Base-by-base conservation (phyloP, 805 yeast species). In the Lipomyces anomalus region DNA sequence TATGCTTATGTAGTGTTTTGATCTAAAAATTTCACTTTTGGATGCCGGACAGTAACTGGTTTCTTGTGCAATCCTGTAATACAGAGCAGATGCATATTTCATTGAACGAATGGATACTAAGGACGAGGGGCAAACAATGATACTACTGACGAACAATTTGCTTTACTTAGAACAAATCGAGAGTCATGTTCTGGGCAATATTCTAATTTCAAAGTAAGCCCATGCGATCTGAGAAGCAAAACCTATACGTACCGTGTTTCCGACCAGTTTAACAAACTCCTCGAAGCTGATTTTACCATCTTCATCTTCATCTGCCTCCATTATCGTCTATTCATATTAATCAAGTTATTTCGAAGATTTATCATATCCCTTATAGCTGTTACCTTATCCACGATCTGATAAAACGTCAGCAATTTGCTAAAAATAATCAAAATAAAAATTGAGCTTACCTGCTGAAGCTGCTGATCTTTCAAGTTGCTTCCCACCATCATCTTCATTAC, bases 401-500 rank as follows among this genome's bases (percentile, higher is more conserved):
- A n/a, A n/a, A n/a, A n/a, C n/a, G n/a, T n/a, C n/a, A n/a, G n/a
- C n/a, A n/a, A n/a, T n/a, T n/a, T n/a, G n/a, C n/a, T n/a, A n/a
- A n/a, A n/a, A 18, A 35, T 35, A 21, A 13, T 18, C 35, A 4
- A 17, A 16, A 4, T 2, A 3, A n/a, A n/a, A n/a, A n/a, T n/a
- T n/a, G n/a, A n/a, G n/a, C 47, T 97, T 43, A 92, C 78, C 65
- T 94, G 97, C 64, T 92, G 99, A 45, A 92, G 72, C 59, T 92
- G 95, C 22, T 78, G 79, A 48, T 85, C 95, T 51, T 79, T 82
- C 46, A 94, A 67, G 60, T 92, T 88, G 56, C 79, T 82, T 1
- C 97, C 98, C 22, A 94, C 98, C 98, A 92, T 92, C 78, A 86
- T 84, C 66, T 92, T 85, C 68, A 92, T 71, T 34, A 92, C 97